phyloP scores from a whole-genome alignment of 2,329 filamentous ascomycete species.

The Amphichorda felina region DNA sequence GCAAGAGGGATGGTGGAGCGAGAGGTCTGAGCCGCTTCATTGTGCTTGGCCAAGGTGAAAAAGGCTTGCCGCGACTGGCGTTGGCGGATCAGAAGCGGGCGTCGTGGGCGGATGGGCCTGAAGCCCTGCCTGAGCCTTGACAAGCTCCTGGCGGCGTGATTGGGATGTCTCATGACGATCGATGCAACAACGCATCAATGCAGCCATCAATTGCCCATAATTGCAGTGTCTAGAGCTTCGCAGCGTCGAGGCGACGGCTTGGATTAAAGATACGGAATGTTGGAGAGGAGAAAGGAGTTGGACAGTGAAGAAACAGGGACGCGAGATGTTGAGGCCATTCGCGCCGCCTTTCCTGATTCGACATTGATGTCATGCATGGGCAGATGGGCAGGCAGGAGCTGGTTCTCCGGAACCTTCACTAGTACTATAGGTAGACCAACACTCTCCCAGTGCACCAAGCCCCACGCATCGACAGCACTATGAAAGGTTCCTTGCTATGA shows the following conservation, averaged over 20 bases:
- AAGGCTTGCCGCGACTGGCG: slow-evolving; percentile 8
- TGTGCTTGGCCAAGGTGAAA: slow-evolving; percentile 5
- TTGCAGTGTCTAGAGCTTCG: too few relatives aligned
- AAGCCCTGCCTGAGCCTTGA: slow-evolving; percentile 2
- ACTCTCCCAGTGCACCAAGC: too few relatives aligned
- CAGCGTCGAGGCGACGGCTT: too few relatives aligned
- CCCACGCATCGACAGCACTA: too few relatives aligned
- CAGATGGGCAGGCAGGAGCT: too few relatives aligned
- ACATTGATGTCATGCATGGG: slow-evolving; percentile 1
- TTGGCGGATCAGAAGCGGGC: slow-evolving; percentile 1
- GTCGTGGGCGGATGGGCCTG: background rate
- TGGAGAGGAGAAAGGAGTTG: background rate
- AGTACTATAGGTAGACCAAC: too few relatives aligned
- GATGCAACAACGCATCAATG: background rate
- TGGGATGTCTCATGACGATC: slow-evolving; percentile 6
- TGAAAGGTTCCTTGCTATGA: too few relatives aligned
- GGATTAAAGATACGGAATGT: too few relatives aligned
- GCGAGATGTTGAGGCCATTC: too few relatives aligned
- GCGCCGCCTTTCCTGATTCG: background rate
- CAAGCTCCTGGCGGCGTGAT: slow-evolving; percentile 5
- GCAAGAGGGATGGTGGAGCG: slow-evolving; percentile 15
- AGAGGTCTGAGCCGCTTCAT: background rate
- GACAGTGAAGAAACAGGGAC: background rate
- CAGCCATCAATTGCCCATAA: too few relatives aligned
- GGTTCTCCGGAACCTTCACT: too few relatives aligned